A percentile compares a stretch with the other conserved stretches of the same genome.
Conservation (phyloP, 1,139 yeast genomes). For the Debaryomycetaceae sp. region DNA sequence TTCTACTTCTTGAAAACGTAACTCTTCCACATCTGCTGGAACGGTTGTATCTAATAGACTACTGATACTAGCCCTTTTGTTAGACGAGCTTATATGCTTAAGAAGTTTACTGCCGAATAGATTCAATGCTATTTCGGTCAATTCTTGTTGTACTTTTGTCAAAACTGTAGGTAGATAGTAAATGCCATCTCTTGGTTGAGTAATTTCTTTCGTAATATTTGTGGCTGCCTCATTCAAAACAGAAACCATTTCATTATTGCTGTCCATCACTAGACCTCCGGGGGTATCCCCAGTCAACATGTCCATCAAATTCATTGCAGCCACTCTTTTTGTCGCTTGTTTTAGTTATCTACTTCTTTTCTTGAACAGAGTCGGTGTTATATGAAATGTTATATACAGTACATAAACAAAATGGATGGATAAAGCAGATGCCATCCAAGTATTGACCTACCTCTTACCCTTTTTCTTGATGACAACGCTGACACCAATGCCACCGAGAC, state of each 20-base stretch:
- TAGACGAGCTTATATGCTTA: slow-evolving; percentile 21
- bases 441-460: slow-evolving; percentile 16
- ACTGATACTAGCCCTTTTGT: slow-evolving; percentile 33
- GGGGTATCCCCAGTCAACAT: slow-evolving; percentile 25
- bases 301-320: slow-evolving; percentile 36
- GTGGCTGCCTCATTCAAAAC: slow-evolving; percentile 5
- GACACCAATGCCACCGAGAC: slow-evolving; percentile 52
- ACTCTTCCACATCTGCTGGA: slow-evolving; percentile 9
- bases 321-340: neutral
- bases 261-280: slow-evolving; percentile 5
- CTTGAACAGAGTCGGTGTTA: neutral
- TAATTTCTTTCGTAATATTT: slow-evolving; percentile 1
- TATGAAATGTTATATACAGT: neutral
- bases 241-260: slow-evolving; percentile 3
- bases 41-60: slow-evolving; percentile 28
- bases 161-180: slow-evolving; percentile 55
- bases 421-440: neutral
- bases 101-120: slow-evolving; percentile 48
- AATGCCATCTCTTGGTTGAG: slow-evolving; percentile 20
- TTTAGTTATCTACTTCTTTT: neutral
- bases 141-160: slow-evolving; percentile 53
- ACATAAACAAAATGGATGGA: neutral
- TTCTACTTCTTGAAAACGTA: slow-evolving; percentile 12
- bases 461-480: slow-evolving; percentile 38
- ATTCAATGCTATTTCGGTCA: slow-evolving; percentile 50